phyloP scores from a whole-genome alignment of 768 basidiomycete species.

The Russula earlei region DNA sequence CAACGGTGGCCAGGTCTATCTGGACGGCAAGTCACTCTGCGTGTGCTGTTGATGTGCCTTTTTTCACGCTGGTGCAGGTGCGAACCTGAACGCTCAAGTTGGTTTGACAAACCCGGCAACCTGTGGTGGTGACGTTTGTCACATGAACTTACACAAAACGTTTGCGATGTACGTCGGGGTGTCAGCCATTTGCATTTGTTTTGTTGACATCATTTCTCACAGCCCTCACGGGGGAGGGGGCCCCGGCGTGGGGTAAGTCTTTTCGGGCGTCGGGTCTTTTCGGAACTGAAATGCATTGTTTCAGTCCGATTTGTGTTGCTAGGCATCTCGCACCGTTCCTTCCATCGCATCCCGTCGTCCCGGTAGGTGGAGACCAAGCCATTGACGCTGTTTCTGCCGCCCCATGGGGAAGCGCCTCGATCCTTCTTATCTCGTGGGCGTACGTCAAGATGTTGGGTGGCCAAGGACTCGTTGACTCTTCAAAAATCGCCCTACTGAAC shows the following conservation, averaged over 20 bases:
- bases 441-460: conserved; percentile 99
- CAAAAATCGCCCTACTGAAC: conserved; percentile 81
- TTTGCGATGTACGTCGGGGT: conserved; percentile 69
- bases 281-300: conserved; percentile 1
- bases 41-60: background rate
- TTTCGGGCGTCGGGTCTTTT: background rate
- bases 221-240: conserved; percentile 97
- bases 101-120: conserved; percentile 86
- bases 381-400: conserved; percentile 88
- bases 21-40: conserved; percentile 52
- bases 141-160: conserved; percentile 97
- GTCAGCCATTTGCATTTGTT: background rate
- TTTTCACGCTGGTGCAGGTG: conserved; percentile 34
- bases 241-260: conserved; percentile 79
- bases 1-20: conserved; percentile 93
- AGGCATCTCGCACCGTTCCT: conserved; percentile 93
- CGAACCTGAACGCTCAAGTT: conserved; percentile 91
- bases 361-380: conserved; percentile 53
- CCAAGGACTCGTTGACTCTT: conserved; percentile 73
- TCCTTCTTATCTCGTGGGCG: conserved; percentile 95
- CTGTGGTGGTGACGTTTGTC: conserved; percentile 98
- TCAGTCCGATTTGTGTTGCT: conserved; percentile 85
- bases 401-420: conserved; percentile 91
- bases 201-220: background rate
- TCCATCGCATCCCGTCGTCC: conserved; percentile 73